Evolutionary conservation across 1,284 basidiomycete genomes (phyloP), one percentile per base, ranked within the genome.

Genomic region (Tylopilus sp.): DNA sequence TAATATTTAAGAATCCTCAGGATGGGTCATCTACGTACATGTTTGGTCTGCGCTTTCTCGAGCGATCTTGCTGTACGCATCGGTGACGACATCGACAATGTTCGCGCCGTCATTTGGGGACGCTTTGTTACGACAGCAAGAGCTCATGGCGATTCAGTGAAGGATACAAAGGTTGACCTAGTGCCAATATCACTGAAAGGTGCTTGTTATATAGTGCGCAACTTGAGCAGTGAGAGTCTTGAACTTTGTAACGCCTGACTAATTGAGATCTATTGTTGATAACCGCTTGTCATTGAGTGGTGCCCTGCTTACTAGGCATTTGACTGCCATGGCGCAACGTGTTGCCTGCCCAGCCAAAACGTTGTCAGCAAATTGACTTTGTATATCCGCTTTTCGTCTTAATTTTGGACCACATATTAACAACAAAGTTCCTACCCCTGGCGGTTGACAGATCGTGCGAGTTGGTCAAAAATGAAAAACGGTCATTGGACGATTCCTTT

Each of bases 11-110:
- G 26, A 16, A 55, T 56, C 13, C 38, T 10, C 15, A 12, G 39
- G 47, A 12, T 26, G 22, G 19, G 19, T 39, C 3, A 47, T 47
- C 38, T 66, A 49, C 74, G 12, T 67, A 74, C 73, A 72, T 36
- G 22, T 41, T 51, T 7, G 61, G 54, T 71, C 63, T 3, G 65
- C 51, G 6, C 70, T 63, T 53, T 73, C 63, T 29, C 63, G 62
- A 5, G 70, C 68, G 36, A 53, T 61, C 60, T 56, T 55, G 55
- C 68, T 76, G 29, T 74, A 77, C 1, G 70, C 74, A 10, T 71
- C 58, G 26, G 70, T 68, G 29, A 77, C 75, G 19, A 57, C 58
- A 22, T 58, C 8, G 6, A 74, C 6, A 1, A 71, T 16, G n/a
- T 53, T 29, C 26, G 49, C 54, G 2, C 65, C 62, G 10, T 74